Evolutionary conservation across 495 filamentous ascomycete genomes (phyloP).

Genomic region (Oidiodendron maius): DNA sequence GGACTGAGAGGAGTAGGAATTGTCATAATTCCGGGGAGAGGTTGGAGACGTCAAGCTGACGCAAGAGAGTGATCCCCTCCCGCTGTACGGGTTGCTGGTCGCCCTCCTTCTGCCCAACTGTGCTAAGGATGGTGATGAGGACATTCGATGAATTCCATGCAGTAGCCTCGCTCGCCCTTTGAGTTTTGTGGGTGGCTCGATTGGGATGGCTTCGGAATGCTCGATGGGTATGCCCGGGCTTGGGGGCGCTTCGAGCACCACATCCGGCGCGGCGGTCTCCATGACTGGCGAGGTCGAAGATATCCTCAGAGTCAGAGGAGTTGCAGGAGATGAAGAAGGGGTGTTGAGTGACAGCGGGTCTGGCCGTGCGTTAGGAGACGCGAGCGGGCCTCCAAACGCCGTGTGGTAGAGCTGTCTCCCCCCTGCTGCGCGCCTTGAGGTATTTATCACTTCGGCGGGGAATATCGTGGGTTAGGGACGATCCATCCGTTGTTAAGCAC

Average conservation of each 20-base stretch:
- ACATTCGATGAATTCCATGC: slow-evolving; percentile 78
- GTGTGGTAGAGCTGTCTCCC: too few species aligned
- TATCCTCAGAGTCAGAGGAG: not conserved
- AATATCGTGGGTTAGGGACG: too few species aligned
- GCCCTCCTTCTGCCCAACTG: slow-evolving; percentile 59
- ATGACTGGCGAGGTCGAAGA: slow-evolving; percentile 8
- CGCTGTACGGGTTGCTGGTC: slow-evolving; percentile 56
- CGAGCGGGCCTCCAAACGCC: too few species aligned
- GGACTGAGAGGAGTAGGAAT: slow-evolving; percentile 55
- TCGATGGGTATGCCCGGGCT: slow-evolving; percentile 11
- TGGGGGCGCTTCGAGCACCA: slow-evolving; percentile 9
- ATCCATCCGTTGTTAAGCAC: too few species aligned
- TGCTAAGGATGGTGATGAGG: slow-evolving; percentile 74
- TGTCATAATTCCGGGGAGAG: slow-evolving; percentile 32
- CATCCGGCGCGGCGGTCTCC: slow-evolving; percentile 14
- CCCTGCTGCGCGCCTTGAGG: too few species aligned
- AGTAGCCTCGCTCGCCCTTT: slow-evolving; percentile 71
- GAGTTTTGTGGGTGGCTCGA: slow-evolving; percentile 53
- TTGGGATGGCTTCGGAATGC: slow-evolving; percentile 20
- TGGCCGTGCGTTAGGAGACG: too few species aligned
- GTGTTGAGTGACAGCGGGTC: too few species aligned
- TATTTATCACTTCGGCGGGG: too few species aligned
- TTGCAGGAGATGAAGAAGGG: too few species aligned
- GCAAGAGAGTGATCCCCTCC: slow-evolving; percentile 62
- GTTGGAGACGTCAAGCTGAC: slow-evolving; percentile 61